These are phyloP conservation scores for Wickerhamiella parazyma DNA, from an alignment of 805 yeast genomes.

Conservation along the genomic window DNA sequence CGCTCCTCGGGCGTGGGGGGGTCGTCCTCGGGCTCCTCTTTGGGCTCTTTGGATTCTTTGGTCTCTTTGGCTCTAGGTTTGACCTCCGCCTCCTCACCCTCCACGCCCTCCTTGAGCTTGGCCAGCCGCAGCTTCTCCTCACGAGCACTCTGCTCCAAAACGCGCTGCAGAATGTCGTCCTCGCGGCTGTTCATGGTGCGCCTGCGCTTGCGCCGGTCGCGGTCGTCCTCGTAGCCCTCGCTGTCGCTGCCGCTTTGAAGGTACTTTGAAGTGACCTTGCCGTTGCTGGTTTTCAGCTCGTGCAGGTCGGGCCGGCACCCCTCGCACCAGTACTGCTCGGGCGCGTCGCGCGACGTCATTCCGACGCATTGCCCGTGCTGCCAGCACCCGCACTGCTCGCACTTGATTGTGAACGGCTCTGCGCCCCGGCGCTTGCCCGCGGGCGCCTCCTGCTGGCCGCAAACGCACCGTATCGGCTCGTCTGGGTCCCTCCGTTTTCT, in stretches of 20 bases:
- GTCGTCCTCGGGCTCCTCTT: not conserved
- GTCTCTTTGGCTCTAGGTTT: too few species aligned
- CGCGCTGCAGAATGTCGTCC: slow-evolving; percentile 29
- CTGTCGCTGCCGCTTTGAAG: not conserved
- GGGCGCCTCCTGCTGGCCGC: slow-evolving; percentile 37
- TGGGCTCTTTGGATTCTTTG: too few species aligned
- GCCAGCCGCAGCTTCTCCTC: slow-evolving; percentile 18
- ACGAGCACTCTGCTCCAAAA: slow-evolving; percentile 28
- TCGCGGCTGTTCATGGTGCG: slow-evolving; percentile 25
- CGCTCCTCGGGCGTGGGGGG: slow-evolving; percentile 1
- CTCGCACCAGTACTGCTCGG: slow-evolving; percentile 94
- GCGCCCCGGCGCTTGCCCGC: slow-evolving; percentile 35
- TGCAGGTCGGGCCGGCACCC: slow-evolving; percentile 78
- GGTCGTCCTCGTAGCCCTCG: slow-evolving; percentile 6
- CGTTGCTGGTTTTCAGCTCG: slow-evolving; percentile 28
- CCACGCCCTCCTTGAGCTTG: not conserved
- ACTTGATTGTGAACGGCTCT: slow-evolving; percentile 89
- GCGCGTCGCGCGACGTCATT: slow-evolving; percentile 58
- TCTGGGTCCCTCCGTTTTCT: slow-evolving; percentile 14
- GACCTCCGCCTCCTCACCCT: not conserved
- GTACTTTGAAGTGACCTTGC: slow-evolving; percentile 38
- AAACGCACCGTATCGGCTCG: slow-evolving; percentile 37
- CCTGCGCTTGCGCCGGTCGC: slow-evolving; percentile 13
- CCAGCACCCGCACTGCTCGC: slow-evolving; percentile 92
- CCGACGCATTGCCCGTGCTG: slow-evolving; percentile 97